Evolutionary conservation across 2,329 filamentous ascomycete species (phyloP).

Genomic region (Niveomyces coronatus): DNA sequence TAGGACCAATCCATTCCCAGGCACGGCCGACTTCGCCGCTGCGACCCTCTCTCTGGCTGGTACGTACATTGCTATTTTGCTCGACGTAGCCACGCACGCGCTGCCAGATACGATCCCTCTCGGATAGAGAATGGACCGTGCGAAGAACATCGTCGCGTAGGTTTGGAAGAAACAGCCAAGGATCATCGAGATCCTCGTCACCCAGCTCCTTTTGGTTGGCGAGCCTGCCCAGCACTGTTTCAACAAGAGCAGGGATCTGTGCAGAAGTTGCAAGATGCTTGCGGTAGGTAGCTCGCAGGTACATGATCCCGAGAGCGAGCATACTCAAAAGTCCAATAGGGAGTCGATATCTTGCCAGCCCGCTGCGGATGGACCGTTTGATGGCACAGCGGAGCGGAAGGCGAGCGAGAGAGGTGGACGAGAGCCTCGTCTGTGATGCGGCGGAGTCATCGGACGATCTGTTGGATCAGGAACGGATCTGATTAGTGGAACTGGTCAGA

Average conservation of each 20-base stretch:
- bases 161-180: conserved; percentile 79
- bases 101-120: conserved; percentile 75
- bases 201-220: conserved; percentile 77
- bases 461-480: conserved; percentile 63
- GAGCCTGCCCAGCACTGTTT: conserved; percentile 73
- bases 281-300: conserved; percentile 53
- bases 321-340: conserved; percentile 59
- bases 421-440: conserved; percentile 55
- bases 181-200: conserved; percentile 55
- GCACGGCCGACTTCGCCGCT: conserved; percentile 56
- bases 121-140: conserved; percentile 63
- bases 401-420: conserved; percentile 81
- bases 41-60: conserved; percentile 55
- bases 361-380: conserved; percentile 67
- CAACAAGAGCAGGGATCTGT: conserved; percentile 73
- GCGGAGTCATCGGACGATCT: conserved; percentile 58
- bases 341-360: conserved; percentile 80
- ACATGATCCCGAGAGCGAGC: conserved; percentile 41
- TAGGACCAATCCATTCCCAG: conserved; percentile 61
- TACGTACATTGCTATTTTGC: conserved; percentile 84
- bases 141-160: conserved; percentile 84
- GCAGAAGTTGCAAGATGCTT: conserved; percentile 55
- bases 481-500: conserved; percentile 69
- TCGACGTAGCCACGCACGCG: conserved; percentile 79
- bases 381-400: conserved; percentile 77